Evolutionary conservation across 768 basidiomycete species (phyloP).

Genomic region (Calocybe gangraenosa): DNA sequence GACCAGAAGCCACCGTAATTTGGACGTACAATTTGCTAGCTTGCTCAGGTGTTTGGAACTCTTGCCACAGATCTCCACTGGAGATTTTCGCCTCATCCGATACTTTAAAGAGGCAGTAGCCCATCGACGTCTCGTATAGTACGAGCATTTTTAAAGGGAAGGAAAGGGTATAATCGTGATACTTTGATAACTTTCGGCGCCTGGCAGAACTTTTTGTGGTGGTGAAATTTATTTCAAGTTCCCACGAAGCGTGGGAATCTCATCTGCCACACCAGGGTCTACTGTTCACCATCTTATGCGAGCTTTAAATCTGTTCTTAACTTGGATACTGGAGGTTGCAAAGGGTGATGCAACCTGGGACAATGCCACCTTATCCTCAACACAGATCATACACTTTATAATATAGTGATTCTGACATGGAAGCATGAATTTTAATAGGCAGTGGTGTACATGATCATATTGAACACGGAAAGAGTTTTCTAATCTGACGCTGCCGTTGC

Average conservation of each 20-base stretch:
- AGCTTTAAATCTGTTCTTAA: too few species aligned
- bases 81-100: conserved; percentile 84
- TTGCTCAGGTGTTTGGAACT: conserved; percentile 89
- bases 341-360: too few species aligned
- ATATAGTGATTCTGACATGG: neutral
- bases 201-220: conserved; percentile 9
- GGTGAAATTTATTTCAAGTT: conserved; percentile 24
- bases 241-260: too few species aligned
- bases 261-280: too few species aligned
- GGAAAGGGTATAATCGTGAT: neutral
- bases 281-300: too few species aligned
- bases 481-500: conserved; percentile 47
- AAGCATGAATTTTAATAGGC: conserved; percentile 30
- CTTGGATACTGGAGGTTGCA: too few species aligned
- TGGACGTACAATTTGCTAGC: conserved; percentile 85
- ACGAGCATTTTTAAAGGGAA: conserved; percentile 73
- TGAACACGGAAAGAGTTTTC: conserved; percentile 19
- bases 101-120: conserved; percentile 97
- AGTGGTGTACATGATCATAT: conserved; percentile 29
- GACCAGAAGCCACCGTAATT: neutral
- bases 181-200: neutral
- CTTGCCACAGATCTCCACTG: conserved; percentile 82
- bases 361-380: too few species aligned
- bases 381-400: neutral
- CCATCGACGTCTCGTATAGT: conserved; percentile 92